These are phyloP conservation scores for Stagonosporopsis vannaccii DNA, from an alignment of 2,329 filamentous ascomycete species.

Conservation along the genomic window DNA sequence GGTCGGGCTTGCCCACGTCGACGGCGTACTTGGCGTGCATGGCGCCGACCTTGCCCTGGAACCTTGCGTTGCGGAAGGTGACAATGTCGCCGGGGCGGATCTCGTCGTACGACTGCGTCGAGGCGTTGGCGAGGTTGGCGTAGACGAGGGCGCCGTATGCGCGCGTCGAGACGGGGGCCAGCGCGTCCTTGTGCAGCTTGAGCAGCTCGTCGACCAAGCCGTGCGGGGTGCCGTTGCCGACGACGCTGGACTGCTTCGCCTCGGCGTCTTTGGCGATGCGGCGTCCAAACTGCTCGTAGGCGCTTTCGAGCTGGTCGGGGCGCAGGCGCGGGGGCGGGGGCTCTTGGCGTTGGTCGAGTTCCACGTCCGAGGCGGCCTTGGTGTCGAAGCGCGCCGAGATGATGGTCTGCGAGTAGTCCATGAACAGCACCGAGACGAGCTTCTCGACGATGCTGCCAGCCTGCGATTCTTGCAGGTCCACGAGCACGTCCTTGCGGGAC, in stretches of 20 bases:
- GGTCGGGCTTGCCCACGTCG: constrained; percentile 87
- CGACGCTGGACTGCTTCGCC: constrained; percentile 77
- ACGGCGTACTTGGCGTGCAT: constrained; percentile 93
- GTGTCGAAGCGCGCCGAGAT: constrained; percentile 82
- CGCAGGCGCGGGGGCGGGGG: constrained; percentile 79
- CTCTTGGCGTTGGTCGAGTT: constrained; percentile 86
- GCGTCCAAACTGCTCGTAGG: constrained; percentile 82
- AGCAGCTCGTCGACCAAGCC: constrained; percentile 82
- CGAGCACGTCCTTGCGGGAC: constrained; percentile 80
- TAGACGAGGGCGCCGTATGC: constrained; percentile 93
- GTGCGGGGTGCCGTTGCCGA: constrained; percentile 84
- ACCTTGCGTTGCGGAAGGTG: constrained; percentile 88
- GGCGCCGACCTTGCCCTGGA: constrained; percentile 92
- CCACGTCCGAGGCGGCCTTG: constrained; percentile 70
- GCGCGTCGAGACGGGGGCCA: constrained; percentile 84
- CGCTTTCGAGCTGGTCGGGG: constrained; percentile 91
- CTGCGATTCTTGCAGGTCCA: constrained; percentile 80
- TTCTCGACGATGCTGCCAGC: constrained; percentile 79
- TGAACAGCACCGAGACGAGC: constrained; percentile 85
- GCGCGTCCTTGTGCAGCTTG: constrained; percentile 72
- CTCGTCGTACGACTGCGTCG: constrained; percentile 87
- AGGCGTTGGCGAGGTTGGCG: constrained; percentile 92
- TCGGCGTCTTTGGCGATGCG: constrained; percentile 74
- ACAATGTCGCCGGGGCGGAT: constrained; percentile 94
- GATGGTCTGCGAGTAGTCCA: constrained; percentile 95